phyloP scores from a whole-genome alignment of 2,329 filamentous ascomycete species.

The Dothiorella sarmentorum region DNA sequence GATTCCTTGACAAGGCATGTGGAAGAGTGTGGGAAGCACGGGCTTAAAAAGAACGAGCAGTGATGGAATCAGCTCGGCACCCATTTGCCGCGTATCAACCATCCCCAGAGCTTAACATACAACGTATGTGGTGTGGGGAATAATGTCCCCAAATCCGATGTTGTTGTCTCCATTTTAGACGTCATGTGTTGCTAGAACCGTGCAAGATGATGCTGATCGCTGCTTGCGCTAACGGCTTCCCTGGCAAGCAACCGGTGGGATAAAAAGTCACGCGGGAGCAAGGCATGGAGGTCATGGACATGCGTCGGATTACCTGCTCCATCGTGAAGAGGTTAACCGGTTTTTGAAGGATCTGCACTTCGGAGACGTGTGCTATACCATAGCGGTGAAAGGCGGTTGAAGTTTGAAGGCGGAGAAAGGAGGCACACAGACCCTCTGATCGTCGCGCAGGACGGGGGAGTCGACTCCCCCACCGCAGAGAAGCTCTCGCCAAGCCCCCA shows the following conservation, averaged over 20 bases:
- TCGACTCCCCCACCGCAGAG: not conserved
- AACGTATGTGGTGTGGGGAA: not conserved
- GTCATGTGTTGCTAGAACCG: not conserved
- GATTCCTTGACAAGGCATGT: not conserved
- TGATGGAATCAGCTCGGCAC: not conserved
- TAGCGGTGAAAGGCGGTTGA: no score
- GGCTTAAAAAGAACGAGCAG: not conserved
- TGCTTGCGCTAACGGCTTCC: not conserved
- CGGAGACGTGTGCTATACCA: not conserved
- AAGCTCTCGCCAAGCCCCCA: constrained; percentile 14
- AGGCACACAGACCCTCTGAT: not conserved
- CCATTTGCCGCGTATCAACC: not conserved
- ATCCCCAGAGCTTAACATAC: not conserved
- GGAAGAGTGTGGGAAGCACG: not conserved
- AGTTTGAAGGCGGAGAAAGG: not conserved
- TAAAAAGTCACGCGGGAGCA: not conserved
- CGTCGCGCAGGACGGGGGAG: not conserved
- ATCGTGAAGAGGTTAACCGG: not conserved
- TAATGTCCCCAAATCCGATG: not conserved
- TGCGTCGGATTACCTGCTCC: not conserved
- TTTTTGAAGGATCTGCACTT: not conserved
- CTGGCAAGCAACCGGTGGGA: not conserved
- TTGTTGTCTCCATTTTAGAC: not conserved
- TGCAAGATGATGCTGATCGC: constrained; percentile 3
- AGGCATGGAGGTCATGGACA: not conserved